Evolutionary conservation across 768 basidiomycete species (phyloP), one percentile per base, ranked within the genome.

Genomic region (Macrolepiota albuminosa): DNA sequence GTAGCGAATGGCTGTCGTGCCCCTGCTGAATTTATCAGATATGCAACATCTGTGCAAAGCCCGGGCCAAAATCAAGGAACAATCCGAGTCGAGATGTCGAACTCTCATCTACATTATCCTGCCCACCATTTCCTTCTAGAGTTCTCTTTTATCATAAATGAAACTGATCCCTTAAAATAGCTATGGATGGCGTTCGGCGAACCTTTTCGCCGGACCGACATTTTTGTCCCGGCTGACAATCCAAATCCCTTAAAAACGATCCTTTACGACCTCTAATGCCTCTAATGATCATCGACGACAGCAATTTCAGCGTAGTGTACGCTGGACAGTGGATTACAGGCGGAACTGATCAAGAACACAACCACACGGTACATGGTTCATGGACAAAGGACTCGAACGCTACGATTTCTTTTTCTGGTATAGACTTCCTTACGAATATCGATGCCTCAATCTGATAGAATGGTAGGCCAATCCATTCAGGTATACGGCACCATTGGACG

Each of bases 401-500:
- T 5, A 47, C 34, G 7, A 53, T 62, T 11, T 40, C 46, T 33
- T 61, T 61, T 34, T 57, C 36, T 48, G 60, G 60, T 61, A 53
- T 37, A 40, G 29, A 16, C 5, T 7, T 31, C 6, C 18, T 26
- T 46, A 10, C 21, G 14, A 45, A 6, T 10, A 21, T 45, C 42
- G 18, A 40, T 21, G 8, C 2, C 31, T 14, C 10, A 13, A 57
- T 6, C 48, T 50, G 36, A 57, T 50, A 16, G 2, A n/a, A 21
- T 33, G 40, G 5, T 26, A 61, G 63, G 63, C 11, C 45, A 14
- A 33, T 61, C 61, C 4, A 59, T 64, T 9, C 42, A 43, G 31
- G 63, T 64, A 16, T 64, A 61, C 42, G 60, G 63, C 10, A 64
- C 54, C n/a, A 61, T 64, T 31, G 60, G 60, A 26, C 48, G 42